Conservation (phyloP, 352 stramenopile species). For the Elongisporangium anandrum region DNA sequence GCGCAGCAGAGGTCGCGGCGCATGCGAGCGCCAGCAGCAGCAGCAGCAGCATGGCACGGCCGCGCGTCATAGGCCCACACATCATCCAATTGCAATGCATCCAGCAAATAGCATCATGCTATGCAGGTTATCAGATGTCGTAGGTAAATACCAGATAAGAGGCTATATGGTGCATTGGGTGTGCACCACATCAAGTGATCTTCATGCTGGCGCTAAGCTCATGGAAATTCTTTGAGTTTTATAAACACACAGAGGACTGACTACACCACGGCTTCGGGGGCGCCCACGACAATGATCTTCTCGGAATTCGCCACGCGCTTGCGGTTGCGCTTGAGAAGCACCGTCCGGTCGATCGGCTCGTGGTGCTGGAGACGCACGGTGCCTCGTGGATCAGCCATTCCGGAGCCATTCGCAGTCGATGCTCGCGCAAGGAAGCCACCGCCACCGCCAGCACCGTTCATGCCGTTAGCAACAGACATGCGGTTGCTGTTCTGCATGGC, state of each 20-base stretch:
- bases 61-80: conserved; percentile 13
- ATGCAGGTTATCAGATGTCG: conserved; percentile 2
- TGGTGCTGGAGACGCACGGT: conserved; percentile 20
- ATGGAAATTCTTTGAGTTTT: too few relatives aligned
- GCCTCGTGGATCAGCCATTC: not conserved
- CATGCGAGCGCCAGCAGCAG: conserved; percentile 16
- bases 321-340: conserved; percentile 74
- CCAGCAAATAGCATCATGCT: not conserved
- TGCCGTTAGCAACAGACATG: conserved; percentile 24
- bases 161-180: not conserved
- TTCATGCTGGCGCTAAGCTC: too few relatives aligned
- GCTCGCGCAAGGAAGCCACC: conserved; percentile 44
- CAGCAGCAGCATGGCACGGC: conserved; percentile 10
- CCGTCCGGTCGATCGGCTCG: conserved; percentile 64
- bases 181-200: not conserved
- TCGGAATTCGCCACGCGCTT: conserved; percentile 70
- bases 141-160: not conserved
- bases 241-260: too few relatives aligned
- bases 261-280: conserved; percentile 80
- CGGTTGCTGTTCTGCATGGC: conserved; percentile 65
- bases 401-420: conserved; percentile 22
- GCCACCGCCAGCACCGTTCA: conserved; percentile 22
- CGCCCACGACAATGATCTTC: conserved; percentile 86
- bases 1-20: conserved; percentile 27
- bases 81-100: conserved; percentile 3